Percentiles rank a stretch among this genome's conserved stretches.
Conservation (phyloP, 805 yeast genomes). For the Pichia deserticola region DNA sequence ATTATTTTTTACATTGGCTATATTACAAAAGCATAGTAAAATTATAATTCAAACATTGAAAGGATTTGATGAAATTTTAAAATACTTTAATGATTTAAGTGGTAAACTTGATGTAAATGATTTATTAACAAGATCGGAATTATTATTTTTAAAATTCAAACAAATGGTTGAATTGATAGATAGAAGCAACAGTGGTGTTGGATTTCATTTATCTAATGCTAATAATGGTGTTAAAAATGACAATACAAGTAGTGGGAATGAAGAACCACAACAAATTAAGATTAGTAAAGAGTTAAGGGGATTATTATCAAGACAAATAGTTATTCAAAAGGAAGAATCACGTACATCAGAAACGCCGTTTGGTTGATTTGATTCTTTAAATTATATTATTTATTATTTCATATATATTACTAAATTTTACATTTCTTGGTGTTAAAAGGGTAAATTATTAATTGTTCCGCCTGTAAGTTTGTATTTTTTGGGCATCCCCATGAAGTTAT, state of each 20-base stretch:
- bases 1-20: constrained; percentile 77
- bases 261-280: constrained; percentile 11
- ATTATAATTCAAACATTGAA: constrained; percentile 66
- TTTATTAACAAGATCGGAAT: constrained; percentile 74
- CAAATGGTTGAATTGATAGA: constrained; percentile 78
- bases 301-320: constrained; percentile 51
- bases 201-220: constrained; percentile 7
- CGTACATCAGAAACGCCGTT: constrained; percentile 26
- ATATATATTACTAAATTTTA: too few relatives aligned
- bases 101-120: constrained; percentile 70
- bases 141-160: constrained; percentile 70
- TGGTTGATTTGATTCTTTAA: constrained; percentile 11
- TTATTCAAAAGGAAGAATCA: constrained; percentile 44
- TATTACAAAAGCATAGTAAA: constrained; percentile 79
- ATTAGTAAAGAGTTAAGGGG: constrained; percentile 49
- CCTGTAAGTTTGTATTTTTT: too few relatives aligned
- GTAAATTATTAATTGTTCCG: too few relatives aligned
- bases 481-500: too few relatives aligned
- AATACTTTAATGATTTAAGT: constrained; percentile 85
- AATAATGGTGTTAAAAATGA: neutral
- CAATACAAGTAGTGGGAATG: too few relatives aligned
- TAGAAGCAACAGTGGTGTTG: constrained; percentile 28
- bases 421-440: too few relatives aligned
- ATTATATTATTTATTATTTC: too few relatives aligned
- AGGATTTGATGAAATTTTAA: constrained; percentile 85